Conservation (phyloP, 805 yeast genomes). For the Schizosaccharomyces octosporus region DNA sequence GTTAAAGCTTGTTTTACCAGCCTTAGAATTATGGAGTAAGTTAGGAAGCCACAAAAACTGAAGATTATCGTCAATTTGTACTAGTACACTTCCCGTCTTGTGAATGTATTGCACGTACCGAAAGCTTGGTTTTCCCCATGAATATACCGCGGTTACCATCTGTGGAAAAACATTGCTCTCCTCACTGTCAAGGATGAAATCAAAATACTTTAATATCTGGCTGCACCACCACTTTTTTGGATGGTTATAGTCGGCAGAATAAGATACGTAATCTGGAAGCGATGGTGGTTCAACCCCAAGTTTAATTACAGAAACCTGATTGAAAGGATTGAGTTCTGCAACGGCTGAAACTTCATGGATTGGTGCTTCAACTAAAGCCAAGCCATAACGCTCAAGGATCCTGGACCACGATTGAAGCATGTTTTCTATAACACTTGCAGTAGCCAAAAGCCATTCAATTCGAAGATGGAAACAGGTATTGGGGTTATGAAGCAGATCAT, state of each 20-base stretch:
- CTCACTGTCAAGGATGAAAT: conserved; percentile 60
- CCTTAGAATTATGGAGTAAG: not conserved
- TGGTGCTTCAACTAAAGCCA: conserved; percentile 65
- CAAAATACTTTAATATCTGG: conserved; percentile 40
- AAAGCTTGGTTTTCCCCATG: conserved; percentile 78
- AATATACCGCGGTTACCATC: conserved; percentile 45
- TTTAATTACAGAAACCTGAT: conserved; percentile 49
- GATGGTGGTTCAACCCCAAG: conserved; percentile 45
- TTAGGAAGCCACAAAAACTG: conserved; percentile 1
- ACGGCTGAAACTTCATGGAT: conserved; percentile 64
- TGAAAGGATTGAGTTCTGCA: conserved; percentile 63
- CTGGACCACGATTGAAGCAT: conserved; percentile 54
- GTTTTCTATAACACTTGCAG: conserved; percentile 66
- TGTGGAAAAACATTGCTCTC: conserved; percentile 23
- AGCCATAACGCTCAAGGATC: conserved; percentile 63
- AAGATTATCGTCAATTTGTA: conserved; percentile 27
- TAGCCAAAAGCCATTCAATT: conserved; percentile 77
- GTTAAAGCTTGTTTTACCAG: not conserved
- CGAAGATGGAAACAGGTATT: conserved; percentile 82
- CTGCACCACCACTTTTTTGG: conserved; percentile 52
- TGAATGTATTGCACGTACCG: conserved; percentile 77
- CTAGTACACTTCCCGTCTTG: conserved; percentile 66
- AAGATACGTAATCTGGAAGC: conserved; percentile 5
- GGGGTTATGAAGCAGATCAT: conserved; percentile 80
- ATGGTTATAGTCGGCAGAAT: not conserved